Evolutionary conservation across 192 early-diverging fungal species (phyloP).

Genomic region (Jimgerdemannia lactiflua): DNA sequence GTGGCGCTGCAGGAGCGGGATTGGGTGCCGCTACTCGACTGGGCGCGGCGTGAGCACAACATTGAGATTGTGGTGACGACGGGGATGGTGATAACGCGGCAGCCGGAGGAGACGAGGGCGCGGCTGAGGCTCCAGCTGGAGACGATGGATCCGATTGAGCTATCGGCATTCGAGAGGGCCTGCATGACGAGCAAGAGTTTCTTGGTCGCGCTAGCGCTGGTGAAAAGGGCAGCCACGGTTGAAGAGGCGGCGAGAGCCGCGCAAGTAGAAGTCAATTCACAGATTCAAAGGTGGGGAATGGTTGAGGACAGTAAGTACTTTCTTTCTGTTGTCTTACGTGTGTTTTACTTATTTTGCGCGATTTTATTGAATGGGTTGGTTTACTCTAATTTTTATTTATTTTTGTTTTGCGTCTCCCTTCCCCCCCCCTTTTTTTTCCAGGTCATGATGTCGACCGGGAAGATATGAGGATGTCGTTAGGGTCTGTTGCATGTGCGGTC

Average conservation of each 20-base stretch:
- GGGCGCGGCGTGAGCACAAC: slow-evolving; percentile 64
- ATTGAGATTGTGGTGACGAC: slow-evolving; percentile 71
- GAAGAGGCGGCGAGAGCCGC: slow-evolving; percentile 78
- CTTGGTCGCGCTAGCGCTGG: slow-evolving; percentile 84
- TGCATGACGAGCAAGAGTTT: slow-evolving; percentile 88
- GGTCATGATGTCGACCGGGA: slow-evolving; percentile 76
- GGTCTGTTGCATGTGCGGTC: slow-evolving; percentile 49
- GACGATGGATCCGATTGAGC: slow-evolving; percentile 61
- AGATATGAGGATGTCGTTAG: slow-evolving; percentile 72
- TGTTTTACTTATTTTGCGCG: neutral
- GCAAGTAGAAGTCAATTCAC: slow-evolving; percentile 79
- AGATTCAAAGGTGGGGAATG: slow-evolving; percentile 91
- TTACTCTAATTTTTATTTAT: neutral
- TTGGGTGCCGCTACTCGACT: slow-evolving; percentile 80
- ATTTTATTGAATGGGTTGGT: neutral
- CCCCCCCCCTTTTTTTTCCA: neutral
- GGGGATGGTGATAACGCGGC: slow-evolving; percentile 66
- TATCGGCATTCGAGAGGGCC: slow-evolving; percentile 89
- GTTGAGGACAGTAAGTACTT: slow-evolving; percentile 71
- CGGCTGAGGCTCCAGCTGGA: slow-evolving; percentile 53
- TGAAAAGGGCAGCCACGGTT: slow-evolving; percentile 69
- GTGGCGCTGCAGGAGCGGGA: slow-evolving; percentile 75
- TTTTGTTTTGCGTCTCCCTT: neutral
- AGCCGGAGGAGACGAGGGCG: slow-evolving; percentile 56
- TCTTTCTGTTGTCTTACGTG: slow-evolving; percentile 3